Evolutionary conservation across 2,329 filamentous ascomycete species (phyloP), one percentile per base, ranked within the genome.

Genomic region (Graphiopsis chlorocephala): DNA sequence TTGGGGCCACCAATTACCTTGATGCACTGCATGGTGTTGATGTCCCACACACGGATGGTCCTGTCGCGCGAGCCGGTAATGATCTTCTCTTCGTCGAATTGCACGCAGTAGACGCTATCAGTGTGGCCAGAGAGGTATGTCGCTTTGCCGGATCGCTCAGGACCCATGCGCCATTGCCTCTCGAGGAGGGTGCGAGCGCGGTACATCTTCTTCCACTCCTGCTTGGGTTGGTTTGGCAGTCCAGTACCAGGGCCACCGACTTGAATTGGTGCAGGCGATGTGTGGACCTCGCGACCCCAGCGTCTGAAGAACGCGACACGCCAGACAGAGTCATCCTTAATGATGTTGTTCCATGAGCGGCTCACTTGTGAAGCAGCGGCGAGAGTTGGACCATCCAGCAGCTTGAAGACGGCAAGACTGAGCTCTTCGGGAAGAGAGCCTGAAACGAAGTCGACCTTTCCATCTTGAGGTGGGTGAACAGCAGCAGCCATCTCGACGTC

Each of bases 81-180:
- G 74, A 98, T 97, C 78, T 98, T 99, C 75, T 90, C 84, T 89
- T 98, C 94, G 76, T 99, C 95, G 76, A 98, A 99, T 75, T 99
- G 95, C 64, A 96, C 86, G 78, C 95, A 99, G 80, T 99, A 99
- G 64, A 99, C 96, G 69, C 93, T 97, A 77, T 99, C 95, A 28
- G 89, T 88, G 76, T 99, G 95, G 2, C 95, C 95, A 72, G 95
- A 92, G 25, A 99, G 84, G 77, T 97, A 98, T 64, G 96, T 88
- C 0, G 92, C 89, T 53, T 87, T 89, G 10, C 93, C 91, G 69
- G 89, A 88, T 64, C 71, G 64, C 26, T 91, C 90, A 59, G 88
- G 82, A 71, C 86, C 88, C n/a, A 69, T 68, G 15, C 73, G 71
- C 95, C 95, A 99, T 68, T 91, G 87, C 69, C 84, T 82, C 70